Evolutionary conservation across 169 alveolate species (phyloP).

Genomic region (Plasmodium yoelii): DNA sequence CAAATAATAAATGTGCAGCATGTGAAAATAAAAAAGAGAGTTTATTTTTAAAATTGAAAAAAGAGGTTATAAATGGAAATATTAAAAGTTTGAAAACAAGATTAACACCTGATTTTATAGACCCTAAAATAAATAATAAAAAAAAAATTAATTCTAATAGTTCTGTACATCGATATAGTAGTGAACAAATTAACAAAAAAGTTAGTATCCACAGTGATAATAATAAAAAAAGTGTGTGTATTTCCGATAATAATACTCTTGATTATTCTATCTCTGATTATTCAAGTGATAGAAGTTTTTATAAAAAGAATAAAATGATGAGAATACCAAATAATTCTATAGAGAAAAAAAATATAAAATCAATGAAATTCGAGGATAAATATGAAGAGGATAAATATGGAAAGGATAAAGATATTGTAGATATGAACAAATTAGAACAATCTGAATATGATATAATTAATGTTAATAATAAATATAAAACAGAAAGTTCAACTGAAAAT

Average conservation of each 20-base stretch:
- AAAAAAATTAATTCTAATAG: constrained; percentile 9
- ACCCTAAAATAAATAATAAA: not conserved
- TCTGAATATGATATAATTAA: too few species aligned
- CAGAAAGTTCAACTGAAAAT: too few species aligned
- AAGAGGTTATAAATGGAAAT: constrained; percentile 15
- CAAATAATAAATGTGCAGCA: not conserved
- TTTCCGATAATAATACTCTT: not conserved
- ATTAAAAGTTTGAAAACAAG: constrained; percentile 13
- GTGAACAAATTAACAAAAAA: not conserved
- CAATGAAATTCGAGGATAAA: not conserved
- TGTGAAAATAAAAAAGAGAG: constrained; percentile 5
- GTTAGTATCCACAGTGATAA: not conserved
- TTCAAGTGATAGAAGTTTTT: constrained; percentile 30
- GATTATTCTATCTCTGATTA: constrained; percentile 37
- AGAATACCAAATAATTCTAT: constrained; percentile 1
- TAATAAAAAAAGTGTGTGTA: not conserved
- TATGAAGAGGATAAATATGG: too few species aligned
- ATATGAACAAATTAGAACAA: too few species aligned
- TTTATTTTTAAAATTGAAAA: constrained; percentile 39
- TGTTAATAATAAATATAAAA: too few species aligned
- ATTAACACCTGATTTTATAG: constrained; percentile 65
- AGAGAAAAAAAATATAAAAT: constrained; percentile 4
- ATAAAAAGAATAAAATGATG: constrained; percentile 5
- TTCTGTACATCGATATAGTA: not conserved
- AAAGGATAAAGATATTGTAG: too few species aligned